Percentiles rank a stretch among this genome's conserved stretches.
phyloP scores from a whole-genome alignment of 169 alveolate species.

The Cardiosporidium cionae region DNA sequence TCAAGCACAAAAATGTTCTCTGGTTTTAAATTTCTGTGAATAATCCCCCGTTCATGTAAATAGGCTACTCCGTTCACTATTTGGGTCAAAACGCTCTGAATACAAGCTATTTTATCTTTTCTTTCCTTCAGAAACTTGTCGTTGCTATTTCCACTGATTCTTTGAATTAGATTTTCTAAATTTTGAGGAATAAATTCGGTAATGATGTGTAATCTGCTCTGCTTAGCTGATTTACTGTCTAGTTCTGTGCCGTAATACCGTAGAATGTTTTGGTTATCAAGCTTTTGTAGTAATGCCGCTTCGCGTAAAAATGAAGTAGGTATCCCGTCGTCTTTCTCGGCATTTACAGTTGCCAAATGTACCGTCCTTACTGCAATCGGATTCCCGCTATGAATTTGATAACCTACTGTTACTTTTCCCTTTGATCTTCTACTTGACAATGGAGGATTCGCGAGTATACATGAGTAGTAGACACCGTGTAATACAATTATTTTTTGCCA shows the following conservation, averaged over 20 bases:
- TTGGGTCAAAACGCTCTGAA: slow-evolving; percentile 65
- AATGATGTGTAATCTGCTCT: background rate
- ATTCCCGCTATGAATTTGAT: background rate
- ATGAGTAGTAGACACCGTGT: background rate
- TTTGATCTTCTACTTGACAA: background rate
- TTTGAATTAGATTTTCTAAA: background rate
- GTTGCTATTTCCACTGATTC: background rate
- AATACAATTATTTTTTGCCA: background rate
- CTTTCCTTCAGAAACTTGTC: too few relatives aligned
- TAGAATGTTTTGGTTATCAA: slow-evolving; percentile 23
- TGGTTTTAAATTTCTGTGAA: slow-evolving; percentile 79
- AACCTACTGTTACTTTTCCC: background rate
- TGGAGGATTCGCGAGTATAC: background rate
- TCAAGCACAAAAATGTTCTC: slow-evolving; percentile 64
- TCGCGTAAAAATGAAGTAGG: slow-evolving; percentile 65
- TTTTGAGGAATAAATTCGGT: background rate
- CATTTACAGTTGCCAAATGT: slow-evolving; percentile 54
- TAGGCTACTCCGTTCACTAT: slow-evolving; percentile 81
- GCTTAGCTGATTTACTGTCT: background rate
- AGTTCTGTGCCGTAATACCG: background rate
- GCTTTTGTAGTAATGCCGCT: slow-evolving; percentile 38
- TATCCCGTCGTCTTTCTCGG: slow-evolving; percentile 65
- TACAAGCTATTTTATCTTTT: too few relatives aligned
- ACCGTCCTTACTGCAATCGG: slow-evolving; percentile 52
- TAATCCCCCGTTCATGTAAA: slow-evolving; percentile 71